A percentile compares a stretch with the other conserved stretches of the same genome.
Conservation (phyloP, 148 eudicot genomes). For the Rhododendron ovatum region DNA sequence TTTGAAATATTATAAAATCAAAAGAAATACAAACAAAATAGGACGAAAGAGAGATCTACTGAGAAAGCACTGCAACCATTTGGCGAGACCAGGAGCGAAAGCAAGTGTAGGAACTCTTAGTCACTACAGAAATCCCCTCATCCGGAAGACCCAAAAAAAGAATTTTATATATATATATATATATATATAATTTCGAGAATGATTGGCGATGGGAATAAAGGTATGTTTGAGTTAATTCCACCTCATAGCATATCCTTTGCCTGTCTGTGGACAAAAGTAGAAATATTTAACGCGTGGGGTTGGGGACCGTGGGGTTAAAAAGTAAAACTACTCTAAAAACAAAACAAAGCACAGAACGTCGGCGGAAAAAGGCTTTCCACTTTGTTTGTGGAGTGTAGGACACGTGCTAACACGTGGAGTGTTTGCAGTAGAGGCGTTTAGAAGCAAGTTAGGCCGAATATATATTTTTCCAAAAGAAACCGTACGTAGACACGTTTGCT, state of each 20-base stretch:
- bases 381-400: not conserved
- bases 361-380: not conserved
- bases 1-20: too few species aligned
- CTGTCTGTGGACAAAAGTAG: too few species aligned
- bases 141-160: too few species aligned
- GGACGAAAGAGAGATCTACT: too few species aligned
- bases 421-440: not conserved
- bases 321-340: too few species aligned
- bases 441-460: not conserved
- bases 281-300: slow-evolving; percentile 13
- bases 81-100: too few species aligned
- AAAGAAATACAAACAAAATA: too few species aligned
- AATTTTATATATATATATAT: too few species aligned
- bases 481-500: too few species aligned
- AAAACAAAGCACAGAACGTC: slow-evolving; percentile 9
- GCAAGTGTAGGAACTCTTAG: too few species aligned
- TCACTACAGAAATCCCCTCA: too few species aligned
- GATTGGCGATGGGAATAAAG: not conserved
- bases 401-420: slow-evolving; percentile 25
- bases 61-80: too few species aligned
- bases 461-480: not conserved
- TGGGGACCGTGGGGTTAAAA: not conserved
- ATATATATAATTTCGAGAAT: not conserved
- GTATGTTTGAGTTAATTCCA: not conserved
- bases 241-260: not conserved